Evolutionary conservation across 2,329 filamentous ascomycete genomes (phyloP).

Genomic region (Trichoderma brevicompactum): DNA sequence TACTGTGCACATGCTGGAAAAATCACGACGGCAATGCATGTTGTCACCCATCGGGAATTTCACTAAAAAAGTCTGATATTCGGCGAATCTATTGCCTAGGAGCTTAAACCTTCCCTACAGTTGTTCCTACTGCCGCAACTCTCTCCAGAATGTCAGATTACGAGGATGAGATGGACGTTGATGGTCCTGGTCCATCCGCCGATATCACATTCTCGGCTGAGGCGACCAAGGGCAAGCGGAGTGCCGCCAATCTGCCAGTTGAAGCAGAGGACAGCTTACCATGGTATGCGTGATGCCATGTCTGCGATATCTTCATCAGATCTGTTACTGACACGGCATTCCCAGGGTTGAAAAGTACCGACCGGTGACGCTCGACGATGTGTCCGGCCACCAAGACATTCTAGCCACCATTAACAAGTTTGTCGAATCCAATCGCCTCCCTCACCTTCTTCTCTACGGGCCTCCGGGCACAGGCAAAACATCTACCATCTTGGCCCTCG

Average conservation of each 20-base stretch:
- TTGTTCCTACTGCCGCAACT: not conserved
- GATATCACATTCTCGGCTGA: conserved; percentile 73
- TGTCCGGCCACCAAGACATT: conserved; percentile 96
- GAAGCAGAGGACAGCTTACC: conserved; percentile 92
- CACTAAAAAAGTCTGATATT: not conserved
- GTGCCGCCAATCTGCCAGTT: conserved; percentile 88
- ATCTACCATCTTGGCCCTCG: conserved; percentile 91
- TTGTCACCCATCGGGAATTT: not conserved
- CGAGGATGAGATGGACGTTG: conserved; percentile 66
- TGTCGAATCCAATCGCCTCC: conserved; percentile 88
- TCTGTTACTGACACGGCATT: not conserved
- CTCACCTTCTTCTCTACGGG: conserved; percentile 94
- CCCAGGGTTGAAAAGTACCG: conserved; percentile 96
- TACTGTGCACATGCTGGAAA: conserved; percentile 1
- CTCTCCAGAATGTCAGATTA: conserved; percentile 58
- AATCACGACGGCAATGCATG: not conserved
- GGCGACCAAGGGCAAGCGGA: conserved; percentile 85
- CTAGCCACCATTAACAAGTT: conserved; percentile 98
- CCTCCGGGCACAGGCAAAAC: conserved; percentile 98
- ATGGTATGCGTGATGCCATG: conserved; percentile 63
- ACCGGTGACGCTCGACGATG: conserved; percentile 84
- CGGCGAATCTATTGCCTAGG: not conserved
- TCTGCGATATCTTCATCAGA: not conserved
- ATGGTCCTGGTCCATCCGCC: conserved; percentile 52
- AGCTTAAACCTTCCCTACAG: not conserved